phyloP scores from a whole-genome alignment of 495 filamentous ascomycete species.

The Podospora fimiseda region DNA sequence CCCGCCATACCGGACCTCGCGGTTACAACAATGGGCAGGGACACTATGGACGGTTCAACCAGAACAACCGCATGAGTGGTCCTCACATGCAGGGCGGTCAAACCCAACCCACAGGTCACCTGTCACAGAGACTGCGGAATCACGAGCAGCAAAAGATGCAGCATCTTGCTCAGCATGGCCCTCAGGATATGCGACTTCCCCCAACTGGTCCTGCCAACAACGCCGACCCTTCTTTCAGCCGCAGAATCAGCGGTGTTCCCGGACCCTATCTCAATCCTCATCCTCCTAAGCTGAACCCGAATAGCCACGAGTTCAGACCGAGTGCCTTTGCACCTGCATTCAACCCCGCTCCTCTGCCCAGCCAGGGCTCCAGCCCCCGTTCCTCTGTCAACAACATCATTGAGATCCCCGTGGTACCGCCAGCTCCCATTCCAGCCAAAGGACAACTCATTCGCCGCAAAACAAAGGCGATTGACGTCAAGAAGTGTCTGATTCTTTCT shows the following conservation, averaged over 20 bases:
- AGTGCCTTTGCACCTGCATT: slow-evolving; percentile 73
- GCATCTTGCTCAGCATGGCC: slow-evolving; percentile 31
- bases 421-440: slow-evolving; percentile 48
- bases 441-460: slow-evolving; percentile 50
- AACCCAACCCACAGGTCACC: slow-evolving; percentile 27
- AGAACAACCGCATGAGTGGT: slow-evolving; percentile 26
- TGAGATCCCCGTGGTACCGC: slow-evolving; percentile 40
- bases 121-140: slow-evolving; percentile 40
- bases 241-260: slow-evolving; percentile 40
- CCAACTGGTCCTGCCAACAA: slow-evolving; percentile 49
- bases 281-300: slow-evolving; percentile 66
- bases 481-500: slow-evolving; percentile 52
- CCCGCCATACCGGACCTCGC: slow-evolving; percentile 28
- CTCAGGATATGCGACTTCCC: slow-evolving; percentile 40
- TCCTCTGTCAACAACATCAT: slow-evolving; percentile 43
- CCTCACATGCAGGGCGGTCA: slow-evolving; percentile 31
- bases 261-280: slow-evolving; percentile 38
- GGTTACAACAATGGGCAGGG: slow-evolving; percentile 24
- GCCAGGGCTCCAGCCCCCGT: slow-evolving; percentile 59
- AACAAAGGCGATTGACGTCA: slow-evolving; percentile 52
- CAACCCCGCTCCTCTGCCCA: slow-evolving; percentile 57
- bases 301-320: slow-evolving; percentile 76
- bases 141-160: slow-evolving; percentile 39
- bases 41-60: slow-evolving; percentile 25
- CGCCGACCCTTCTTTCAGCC: slow-evolving; percentile 39